phyloP scores from a whole-genome alignment of 2,329 filamentous ascomycete genomes.

The Tolypocladium cylindrosporum region DNA sequence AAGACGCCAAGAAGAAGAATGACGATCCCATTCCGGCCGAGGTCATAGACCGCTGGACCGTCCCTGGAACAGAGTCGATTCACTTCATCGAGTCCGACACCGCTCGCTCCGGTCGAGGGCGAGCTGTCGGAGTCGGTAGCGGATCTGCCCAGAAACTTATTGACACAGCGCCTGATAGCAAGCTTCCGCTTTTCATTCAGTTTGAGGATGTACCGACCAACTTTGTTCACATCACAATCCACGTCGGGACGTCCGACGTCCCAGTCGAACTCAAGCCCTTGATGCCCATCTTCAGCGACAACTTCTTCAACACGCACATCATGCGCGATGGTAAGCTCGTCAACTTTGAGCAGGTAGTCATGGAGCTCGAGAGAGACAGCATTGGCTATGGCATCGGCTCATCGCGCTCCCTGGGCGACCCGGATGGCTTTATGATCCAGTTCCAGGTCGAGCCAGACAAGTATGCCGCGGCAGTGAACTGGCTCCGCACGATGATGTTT shows the following conservation, averaged over 20 bases:
- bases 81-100: constrained; percentile 87
- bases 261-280: constrained; percentile 79
- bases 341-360: constrained; percentile 86
- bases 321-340: constrained; percentile 64
- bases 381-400: constrained; percentile 70
- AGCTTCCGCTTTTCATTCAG: constrained; percentile 82
- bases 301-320: constrained; percentile 91
- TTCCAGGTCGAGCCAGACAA: constrained; percentile 85
- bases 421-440: constrained; percentile 70
- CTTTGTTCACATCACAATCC: constrained; percentile 77
- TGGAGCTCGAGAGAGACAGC: constrained; percentile 83
- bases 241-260: constrained; percentile 68
- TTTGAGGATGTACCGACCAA: constrained; percentile 91
- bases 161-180: constrained; percentile 51
- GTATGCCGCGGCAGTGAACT: constrained; percentile 71
- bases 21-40: constrained; percentile 75
- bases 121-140: constrained; percentile 54
- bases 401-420: constrained; percentile 60
- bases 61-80: constrained; percentile 82
- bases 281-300: constrained; percentile 74
- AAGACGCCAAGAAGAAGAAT: constrained; percentile 79
- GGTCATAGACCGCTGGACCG: constrained; percentile 70
- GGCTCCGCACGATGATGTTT: constrained; percentile 80
- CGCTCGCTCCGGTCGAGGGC: constrained; percentile 71
- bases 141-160: constrained; percentile 68